Conservation (phyloP, 2,329 filamentous ascomycete genomes). For the Penicillium sp. region DNA sequence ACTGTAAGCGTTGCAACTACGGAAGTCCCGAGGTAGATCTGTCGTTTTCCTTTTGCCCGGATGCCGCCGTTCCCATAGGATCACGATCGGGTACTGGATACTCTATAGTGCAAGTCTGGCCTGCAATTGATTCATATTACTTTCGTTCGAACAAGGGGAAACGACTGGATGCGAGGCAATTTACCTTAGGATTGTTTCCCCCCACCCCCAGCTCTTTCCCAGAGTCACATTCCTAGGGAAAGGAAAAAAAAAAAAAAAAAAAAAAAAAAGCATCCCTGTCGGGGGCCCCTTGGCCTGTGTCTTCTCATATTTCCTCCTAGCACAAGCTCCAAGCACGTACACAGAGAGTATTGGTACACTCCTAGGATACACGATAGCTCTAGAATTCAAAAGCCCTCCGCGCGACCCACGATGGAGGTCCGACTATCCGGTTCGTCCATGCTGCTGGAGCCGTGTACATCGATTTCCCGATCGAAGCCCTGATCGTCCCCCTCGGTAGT, state of each 20-base stretch:
- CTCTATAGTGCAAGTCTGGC: constrained; percentile 1
- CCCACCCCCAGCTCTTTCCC: background rate
- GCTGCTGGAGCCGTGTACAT: background rate
- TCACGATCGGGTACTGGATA: constrained; percentile 8
- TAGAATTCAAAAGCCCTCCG: background rate
- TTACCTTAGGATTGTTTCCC: background rate
- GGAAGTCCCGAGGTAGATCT: background rate
- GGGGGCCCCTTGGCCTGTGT: background rate
- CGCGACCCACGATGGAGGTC: background rate
- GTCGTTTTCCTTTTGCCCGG: background rate
- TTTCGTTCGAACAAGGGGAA: background rate
- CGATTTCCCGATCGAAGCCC: background rate
- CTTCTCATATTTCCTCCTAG: background rate
- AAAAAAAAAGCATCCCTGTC: background rate
- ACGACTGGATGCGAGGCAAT: background rate
- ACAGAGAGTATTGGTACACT: background rate
- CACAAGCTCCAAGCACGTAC: background rate
- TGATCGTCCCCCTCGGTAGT: constrained; percentile 2
- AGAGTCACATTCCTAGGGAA: constrained; percentile 9
- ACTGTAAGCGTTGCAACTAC: too few relatives aligned
- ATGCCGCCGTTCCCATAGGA: background rate
- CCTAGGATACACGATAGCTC: background rate
- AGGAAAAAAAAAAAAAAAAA: too few relatives aligned
- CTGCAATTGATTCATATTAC: background rate
- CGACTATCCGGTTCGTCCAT: background rate